phyloP scores from a whole-genome alignment of 495 filamentous ascomycete species.

The Aspergillus bridgeri region DNA sequence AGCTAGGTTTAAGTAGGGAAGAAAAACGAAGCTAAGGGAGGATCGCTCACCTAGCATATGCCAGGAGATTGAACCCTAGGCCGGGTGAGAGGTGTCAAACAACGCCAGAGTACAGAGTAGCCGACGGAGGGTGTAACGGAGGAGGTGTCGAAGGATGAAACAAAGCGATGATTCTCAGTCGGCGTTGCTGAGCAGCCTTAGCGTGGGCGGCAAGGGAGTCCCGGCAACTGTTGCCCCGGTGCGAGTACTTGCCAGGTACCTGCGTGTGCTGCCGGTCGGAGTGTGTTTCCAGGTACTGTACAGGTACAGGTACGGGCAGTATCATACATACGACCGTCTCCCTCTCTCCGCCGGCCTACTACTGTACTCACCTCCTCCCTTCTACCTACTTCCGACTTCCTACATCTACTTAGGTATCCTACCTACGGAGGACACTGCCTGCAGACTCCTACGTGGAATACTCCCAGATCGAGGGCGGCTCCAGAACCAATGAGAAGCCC shows the following conservation, averaged over 20 bases:
- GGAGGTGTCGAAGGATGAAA: slow-evolving; percentile 2
- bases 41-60: slow-evolving; percentile 13
- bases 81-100: background rate
- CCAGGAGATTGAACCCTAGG: slow-evolving; percentile 15
- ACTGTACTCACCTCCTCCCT: no score
- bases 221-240: no score
- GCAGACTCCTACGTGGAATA: no score
- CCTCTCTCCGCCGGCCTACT: no score
- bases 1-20: background rate
- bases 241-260: no score
- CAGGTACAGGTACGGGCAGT: no score
- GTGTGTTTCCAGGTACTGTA: background rate
- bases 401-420: no score
- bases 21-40: background rate
- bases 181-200: slow-evolving; percentile 35
- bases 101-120: background rate
- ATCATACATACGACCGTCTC: slow-evolving; percentile 2
- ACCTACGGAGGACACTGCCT: no score
- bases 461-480: background rate
- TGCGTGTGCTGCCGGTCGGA: background rate
- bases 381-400: no score
- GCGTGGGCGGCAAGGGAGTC: slow-evolving; percentile 45
- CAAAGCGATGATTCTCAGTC: no score
- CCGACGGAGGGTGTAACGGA: no score
- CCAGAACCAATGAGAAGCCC: background rate